phyloP scores from a whole-genome alignment of 441 rosid species.

The Corymbia calophylla region DNA sequence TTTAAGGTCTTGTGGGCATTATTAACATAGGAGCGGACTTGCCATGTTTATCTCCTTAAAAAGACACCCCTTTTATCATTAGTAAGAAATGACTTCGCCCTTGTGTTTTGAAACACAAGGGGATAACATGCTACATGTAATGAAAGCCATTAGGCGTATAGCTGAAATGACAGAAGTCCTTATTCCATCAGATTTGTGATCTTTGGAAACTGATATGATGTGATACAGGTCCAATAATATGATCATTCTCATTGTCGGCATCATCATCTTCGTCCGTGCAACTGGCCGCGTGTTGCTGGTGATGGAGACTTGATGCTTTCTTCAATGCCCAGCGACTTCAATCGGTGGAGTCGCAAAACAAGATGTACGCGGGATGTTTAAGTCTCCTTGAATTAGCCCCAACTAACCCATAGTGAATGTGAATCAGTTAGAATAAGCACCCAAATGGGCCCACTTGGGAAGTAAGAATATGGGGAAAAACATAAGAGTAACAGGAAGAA shows the following conservation, averaged over 20 bases:
- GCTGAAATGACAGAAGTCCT: background rate
- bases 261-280: slow-evolving; percentile 2
- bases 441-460: background rate
- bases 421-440: background rate
- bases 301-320: slow-evolving; percentile 10
- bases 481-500: background rate
- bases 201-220: background rate
- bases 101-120: background rate
- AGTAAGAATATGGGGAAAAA: background rate
- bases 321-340: slow-evolving; percentile 3
- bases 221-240: background rate
- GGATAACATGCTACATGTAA: background rate
- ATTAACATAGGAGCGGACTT: background rate
- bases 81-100: background rate
- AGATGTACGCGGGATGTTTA: background rate
- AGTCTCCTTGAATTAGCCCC: background rate
- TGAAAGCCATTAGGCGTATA: background rate
- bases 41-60: background rate
- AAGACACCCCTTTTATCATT: background rate
- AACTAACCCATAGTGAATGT: background rate
- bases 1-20: background rate
- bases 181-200: background rate
- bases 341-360: slow-evolving; percentile 4
- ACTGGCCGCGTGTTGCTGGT: slow-evolving; percentile 3
- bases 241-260: background rate